Evolutionary conservation across 108 stramenopile species (phyloP).

Genomic region (Nannochloropsis granulata): DNA sequence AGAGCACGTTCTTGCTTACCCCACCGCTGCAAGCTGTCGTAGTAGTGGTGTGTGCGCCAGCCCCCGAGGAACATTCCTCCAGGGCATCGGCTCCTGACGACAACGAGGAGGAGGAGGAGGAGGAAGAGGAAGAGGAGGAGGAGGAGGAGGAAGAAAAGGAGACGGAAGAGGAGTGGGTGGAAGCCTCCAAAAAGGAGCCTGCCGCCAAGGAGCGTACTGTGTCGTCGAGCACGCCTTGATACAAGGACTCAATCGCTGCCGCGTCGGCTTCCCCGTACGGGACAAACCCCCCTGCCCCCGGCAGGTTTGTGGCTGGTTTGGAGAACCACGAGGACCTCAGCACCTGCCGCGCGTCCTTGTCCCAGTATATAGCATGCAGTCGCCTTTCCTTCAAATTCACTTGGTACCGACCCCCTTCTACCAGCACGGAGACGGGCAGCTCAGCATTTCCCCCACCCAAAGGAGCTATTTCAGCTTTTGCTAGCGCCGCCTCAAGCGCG

Average conservation of each 20-base stretch:
- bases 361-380: background rate
- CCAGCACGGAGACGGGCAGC: background rate
- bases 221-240: background rate
- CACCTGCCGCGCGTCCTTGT: background rate
- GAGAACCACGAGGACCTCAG: background rate
- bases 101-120: background rate
- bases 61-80: background rate
- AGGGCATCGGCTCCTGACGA: background rate
- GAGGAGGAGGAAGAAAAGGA: background rate
- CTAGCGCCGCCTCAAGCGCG: background rate
- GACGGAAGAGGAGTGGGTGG: background rate
- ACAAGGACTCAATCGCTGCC: background rate
- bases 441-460: background rate
- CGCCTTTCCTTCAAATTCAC: background rate
- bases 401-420: background rate
- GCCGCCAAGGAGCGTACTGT: background rate
- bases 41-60: background rate
- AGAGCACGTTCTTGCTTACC: background rate
- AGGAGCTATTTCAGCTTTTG: background rate
- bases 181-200: background rate
- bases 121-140: background rate
- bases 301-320: background rate
- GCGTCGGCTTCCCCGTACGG: background rate
- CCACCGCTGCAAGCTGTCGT: background rate
- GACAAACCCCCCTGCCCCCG: background rate